Evolutionary conservation across 495 filamentous ascomycete species (phyloP).

Genomic region (Daldinia vernicosa): DNA sequence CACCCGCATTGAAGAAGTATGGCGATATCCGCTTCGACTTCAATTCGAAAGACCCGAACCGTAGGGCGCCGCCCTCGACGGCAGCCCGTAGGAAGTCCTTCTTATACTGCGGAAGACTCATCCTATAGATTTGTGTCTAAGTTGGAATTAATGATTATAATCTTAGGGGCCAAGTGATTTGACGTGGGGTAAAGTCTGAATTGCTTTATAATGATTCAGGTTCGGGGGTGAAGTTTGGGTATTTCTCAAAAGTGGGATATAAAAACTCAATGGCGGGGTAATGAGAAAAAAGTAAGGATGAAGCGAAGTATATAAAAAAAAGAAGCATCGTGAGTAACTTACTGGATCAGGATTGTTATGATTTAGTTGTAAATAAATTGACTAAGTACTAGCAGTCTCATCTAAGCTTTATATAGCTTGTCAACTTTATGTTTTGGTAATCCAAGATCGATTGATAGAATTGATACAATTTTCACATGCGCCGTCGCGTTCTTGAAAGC

Average conservation of each 20-base stretch:
- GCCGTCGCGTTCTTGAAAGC: background rate
- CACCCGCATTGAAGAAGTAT: slow-evolving; percentile 98
- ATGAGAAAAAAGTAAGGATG: background rate
- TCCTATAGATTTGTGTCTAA: slow-evolving; percentile 44
- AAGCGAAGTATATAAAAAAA: background rate
- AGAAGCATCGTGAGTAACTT: background rate
- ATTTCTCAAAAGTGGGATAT: background rate
- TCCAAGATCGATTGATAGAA: background rate
- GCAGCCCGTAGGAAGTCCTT: slow-evolving; percentile 75
- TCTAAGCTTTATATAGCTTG: background rate
- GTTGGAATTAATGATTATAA: background rate
- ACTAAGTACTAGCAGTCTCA: background rate
- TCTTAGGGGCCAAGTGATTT: background rate
- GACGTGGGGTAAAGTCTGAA: background rate
- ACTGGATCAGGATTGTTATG: background rate
- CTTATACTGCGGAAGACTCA: slow-evolving; percentile 65
- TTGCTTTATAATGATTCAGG: background rate
- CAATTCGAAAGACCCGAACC: slow-evolving; percentile 87
- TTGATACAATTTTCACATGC: slow-evolving; percentile 8
- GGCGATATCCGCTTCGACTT: slow-evolving; percentile 93
- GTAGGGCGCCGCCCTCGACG: slow-evolving; percentile 77
- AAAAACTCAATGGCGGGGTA: slow-evolving; percentile 13
- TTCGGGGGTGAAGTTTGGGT: background rate
- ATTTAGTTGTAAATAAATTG: background rate
- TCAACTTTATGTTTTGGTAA: background rate